Conservation (phyloP, 768 basidiomycete species). For the Lactarius evosmus region DNA sequence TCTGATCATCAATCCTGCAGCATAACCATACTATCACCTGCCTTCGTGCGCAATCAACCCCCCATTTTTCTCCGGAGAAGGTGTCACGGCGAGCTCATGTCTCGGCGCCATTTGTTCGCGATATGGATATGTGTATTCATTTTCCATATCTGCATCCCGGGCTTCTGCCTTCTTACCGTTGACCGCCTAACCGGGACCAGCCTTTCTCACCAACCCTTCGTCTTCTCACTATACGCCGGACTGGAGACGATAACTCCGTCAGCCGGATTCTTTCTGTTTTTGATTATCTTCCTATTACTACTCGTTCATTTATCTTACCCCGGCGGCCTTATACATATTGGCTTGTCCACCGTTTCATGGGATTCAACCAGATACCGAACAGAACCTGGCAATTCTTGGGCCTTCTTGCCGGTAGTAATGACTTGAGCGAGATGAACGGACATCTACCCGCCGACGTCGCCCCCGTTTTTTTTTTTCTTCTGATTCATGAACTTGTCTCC, state of each 20-base stretch:
- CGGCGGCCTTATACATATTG: neutral
- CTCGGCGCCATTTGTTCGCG: neutral
- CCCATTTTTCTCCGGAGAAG: neutral
- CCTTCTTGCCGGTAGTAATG: neutral
- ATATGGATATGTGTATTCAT: neutral
- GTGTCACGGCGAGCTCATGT: slow-evolving; percentile 2
- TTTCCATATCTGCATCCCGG: neutral
- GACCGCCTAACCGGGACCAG: neutral
- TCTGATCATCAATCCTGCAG: slow-evolving; percentile 2
- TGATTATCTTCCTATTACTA: neutral
- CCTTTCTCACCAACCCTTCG: neutral
- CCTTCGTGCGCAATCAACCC: neutral
- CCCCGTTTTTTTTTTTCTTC: neutral
- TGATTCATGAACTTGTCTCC: neutral
- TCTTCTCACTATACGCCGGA: neutral
- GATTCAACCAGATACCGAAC: neutral
- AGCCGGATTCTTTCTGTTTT: neutral
- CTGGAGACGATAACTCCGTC: neutral
- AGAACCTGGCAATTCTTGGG: neutral
- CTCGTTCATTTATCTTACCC: neutral
- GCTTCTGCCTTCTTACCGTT: slow-evolving; percentile 2
- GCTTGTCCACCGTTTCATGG: neutral
- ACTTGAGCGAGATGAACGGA: neutral
- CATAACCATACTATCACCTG: neutral
- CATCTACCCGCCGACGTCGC: neutral